A percentile compares a stretch with the other conserved stretches of the same genome.
These are phyloP conservation scores for Phaffia australis DNA, from an alignment of 768 basidiomycete genomes.

Conservation along the genomic window DNA sequence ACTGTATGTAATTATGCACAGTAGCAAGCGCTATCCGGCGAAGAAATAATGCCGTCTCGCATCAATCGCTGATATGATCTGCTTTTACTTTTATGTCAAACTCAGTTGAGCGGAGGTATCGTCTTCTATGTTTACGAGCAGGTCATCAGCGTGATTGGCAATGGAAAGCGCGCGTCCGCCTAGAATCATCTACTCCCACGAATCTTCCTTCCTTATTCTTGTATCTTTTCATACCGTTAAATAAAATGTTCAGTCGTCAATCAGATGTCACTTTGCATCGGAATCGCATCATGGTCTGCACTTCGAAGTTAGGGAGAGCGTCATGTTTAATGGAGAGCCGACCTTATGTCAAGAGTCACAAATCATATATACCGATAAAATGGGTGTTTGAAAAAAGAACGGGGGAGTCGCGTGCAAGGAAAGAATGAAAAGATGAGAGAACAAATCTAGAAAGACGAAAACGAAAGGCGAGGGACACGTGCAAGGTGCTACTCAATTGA, in stretches of 20 bases:
- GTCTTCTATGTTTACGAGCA: slow-evolving; percentile 80
- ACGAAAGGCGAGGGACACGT: neutral
- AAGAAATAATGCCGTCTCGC: neutral
- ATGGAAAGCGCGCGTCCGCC: no score
- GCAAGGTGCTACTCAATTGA: neutral
- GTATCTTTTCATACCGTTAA: neutral
- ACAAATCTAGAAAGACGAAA: neutral
- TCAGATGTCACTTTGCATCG: neutral
- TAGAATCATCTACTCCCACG: neutral
- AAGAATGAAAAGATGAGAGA: neutral
- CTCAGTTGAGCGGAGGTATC: slow-evolving; percentile 79
- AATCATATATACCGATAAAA: neutral
- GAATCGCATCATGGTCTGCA: neutral
- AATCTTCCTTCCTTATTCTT: neutral
- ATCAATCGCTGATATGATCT: neutral
- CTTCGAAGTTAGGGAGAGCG: neutral
- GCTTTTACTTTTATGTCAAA: neutral
- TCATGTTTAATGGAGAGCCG: no score
- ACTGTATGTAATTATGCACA: slow-evolving; percentile 40
- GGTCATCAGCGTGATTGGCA: slow-evolving; percentile 22
- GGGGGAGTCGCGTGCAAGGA: neutral
- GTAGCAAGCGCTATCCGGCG: slow-evolving; percentile 40
- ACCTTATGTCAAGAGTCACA: neutral
- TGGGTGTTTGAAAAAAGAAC: neutral
- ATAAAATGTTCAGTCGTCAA: neutral